Evolutionary conservation across 1,139 yeast genomes (phyloP), one percentile per base, ranked within the genome.

Genomic region (Protomyces arabidopsidicola): DNA sequence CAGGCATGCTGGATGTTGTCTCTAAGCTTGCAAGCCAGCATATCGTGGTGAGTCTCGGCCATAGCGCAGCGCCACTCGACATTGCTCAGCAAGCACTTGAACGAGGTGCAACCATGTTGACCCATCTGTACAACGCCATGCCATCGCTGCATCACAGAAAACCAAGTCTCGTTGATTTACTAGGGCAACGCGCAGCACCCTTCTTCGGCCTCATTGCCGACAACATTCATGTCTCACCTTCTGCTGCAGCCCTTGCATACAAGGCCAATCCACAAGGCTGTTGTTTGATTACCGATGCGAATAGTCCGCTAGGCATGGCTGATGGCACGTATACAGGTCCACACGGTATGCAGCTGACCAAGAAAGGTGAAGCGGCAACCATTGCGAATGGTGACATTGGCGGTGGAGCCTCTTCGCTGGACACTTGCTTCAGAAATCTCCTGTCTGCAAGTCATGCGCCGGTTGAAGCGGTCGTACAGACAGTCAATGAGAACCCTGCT

Each of bases 71-170:
- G 50, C 80, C 78, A 67, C 82, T 80, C 70, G 75, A 76, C 36
- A 81, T 81, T 20, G 84, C 82, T 10, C 69, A 79, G 22, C 74
- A 78, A 65, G 87, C 87, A 0, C 75, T 83, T 36, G 74, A 76
- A 22, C 72, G 77, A 20, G 87, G 87, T 35, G 85, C 85, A 24
- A 72, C 81, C 35, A 83, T 84, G 86, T 76, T 84, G 60, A 84
- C 88, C 4, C 88, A 84, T 70, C 77, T 84, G 67, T 84, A 82
- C 73, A 84, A 84, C 69, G 88, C 88, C 68, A 84, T 84, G 88
- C 85, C 86, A 2, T 85, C 82, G 71, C 85, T 85, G 1, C 87
- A 83, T 70, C 87, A 84, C 70, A 76, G 88, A 69, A 82, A 83
- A 60, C 83, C 82, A 9, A 87, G 87, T 14, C 81, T 83, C 18